Conservation (phyloP, 2,329 filamentous ascomycete species). For the Penicillium nordicum region DNA sequence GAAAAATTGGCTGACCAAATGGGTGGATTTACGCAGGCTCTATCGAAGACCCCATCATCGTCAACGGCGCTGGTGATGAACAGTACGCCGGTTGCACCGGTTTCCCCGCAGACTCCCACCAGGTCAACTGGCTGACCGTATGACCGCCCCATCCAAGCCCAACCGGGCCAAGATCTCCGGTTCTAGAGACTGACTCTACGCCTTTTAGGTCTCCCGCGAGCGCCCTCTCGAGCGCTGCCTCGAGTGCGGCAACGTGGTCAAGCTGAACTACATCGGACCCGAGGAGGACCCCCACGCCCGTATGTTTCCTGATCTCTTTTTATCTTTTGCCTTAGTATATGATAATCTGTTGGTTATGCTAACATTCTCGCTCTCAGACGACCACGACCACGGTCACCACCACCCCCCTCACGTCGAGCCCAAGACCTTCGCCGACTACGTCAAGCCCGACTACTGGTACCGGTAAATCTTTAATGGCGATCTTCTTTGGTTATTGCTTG, state of each 20-base stretch:
- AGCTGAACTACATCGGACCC: conserved; percentile 94
- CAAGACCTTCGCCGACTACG: conserved; percentile 94
- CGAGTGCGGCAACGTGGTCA: conserved; percentile 94
- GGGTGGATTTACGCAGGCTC: conserved; percentile 59
- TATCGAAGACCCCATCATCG: conserved; percentile 80
- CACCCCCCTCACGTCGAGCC: conserved; percentile 68
- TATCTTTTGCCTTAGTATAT: background rate
- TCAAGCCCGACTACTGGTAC: conserved; percentile 93
- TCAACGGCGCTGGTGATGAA: conserved; percentile 91
- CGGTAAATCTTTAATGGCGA: conserved; percentile 35
- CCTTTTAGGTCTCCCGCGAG: conserved; percentile 69
- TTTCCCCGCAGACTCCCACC: conserved; percentile 85
- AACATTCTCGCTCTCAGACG: conserved; percentile 26
- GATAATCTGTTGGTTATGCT: conserved; percentile 1
- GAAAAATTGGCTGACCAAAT: conserved; percentile 9
- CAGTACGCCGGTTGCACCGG: conserved; percentile 97
- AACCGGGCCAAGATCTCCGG: background rate
- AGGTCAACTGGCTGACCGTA: conserved; percentile 86
- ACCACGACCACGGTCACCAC: conserved; percentile 39
- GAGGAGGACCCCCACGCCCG: conserved; percentile 66
- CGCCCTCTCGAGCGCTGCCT: conserved; percentile 92
- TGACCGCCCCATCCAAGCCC: conserved; percentile 30
- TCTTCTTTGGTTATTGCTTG: conserved; percentile 3
- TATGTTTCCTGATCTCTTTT: conserved; percentile 28
- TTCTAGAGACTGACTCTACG: background rate